Evolutionary conservation across 2,329 filamentous ascomycete genomes (phyloP), one percentile per base, ranked within the genome.

Genomic region (Orbilia brochopaga): DNA sequence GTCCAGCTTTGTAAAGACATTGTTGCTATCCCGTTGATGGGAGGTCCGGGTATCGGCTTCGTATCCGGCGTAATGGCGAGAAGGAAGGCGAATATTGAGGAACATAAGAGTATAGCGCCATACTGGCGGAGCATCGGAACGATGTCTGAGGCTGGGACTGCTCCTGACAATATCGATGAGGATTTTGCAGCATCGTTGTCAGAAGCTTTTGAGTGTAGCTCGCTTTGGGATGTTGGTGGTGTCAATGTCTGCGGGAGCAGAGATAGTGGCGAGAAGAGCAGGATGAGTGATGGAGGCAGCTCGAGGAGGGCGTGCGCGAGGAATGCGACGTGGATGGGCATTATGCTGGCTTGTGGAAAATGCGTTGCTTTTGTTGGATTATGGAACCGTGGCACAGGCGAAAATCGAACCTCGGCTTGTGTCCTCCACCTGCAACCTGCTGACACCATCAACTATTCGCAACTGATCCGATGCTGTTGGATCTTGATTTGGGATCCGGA

Each of bases 271-370:
- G 59, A 60, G 19, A 64, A 51, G n/a, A 70, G 46, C 19, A 70
- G 59, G 24, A 64, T 10, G 19, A 70, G 24, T 1, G 66, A 64
- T 0, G 66, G 66, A 11, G 66, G 53, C 15, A 70, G 48, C 17
- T 70, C 66, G 30, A 70, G 66, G 27, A 64, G 30, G 7, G 54
- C 37, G 55, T 70, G 66, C 6, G 63, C 40, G 15, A 70, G 48
- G 48, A 70, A 64, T 13, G 66, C 19, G 15, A 23, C 11, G 46
- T 51, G 59, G 23, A 70, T 1, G 13, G 50, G 59, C 62, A 40
- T 57, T 6, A n/a, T n/a, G n/a, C n/a, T 51, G 11, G 21, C 6
- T 40, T 32, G 57, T 27, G 13, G 19, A 35, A 50, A 24, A 37
- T 50, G 56, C 51, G 57, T 61, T 61, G 57, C 42, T 61, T 61